Conservation (phyloP, 108 stramenopile genomes). For the Nitzschia palea region DNA sequence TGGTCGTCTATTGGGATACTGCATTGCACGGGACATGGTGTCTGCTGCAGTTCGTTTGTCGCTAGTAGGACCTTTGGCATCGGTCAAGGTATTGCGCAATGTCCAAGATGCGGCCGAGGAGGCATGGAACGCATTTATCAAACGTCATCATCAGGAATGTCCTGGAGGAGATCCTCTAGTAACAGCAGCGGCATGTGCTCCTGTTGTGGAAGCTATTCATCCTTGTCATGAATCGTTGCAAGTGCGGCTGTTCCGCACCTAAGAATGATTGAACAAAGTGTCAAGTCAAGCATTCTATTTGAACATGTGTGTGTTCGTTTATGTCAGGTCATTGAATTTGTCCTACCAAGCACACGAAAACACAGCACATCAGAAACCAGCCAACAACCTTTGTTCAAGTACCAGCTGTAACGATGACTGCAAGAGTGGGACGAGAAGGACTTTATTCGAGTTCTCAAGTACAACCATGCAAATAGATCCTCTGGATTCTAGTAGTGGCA, state of each 20-base stretch:
- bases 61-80: slow-evolving; percentile 72
- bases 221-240: slow-evolving; percentile 73
- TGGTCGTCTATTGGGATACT: slow-evolving; percentile 64
- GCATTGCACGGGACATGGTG: slow-evolving; percentile 75
- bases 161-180: slow-evolving; percentile 11
- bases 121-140: slow-evolving; percentile 37
- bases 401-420: no score
- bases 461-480: no score
- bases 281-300: no score
- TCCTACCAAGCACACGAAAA: no score
- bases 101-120: slow-evolving; percentile 51
- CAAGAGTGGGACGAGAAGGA: no score
- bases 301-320: no score
- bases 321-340: no score
- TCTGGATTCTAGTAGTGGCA: no score
- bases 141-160: background rate
- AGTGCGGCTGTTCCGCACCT: slow-evolving; percentile 67
- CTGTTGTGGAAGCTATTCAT: slow-evolving; percentile 71
- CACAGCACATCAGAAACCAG: no score
- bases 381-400: no score
- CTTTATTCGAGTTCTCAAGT: no score
- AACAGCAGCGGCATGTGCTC: slow-evolving; percentile 42
- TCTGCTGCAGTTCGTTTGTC: slow-evolving; percentile 83
- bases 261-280: no score
- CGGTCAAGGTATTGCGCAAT: slow-evolving; percentile 47